Evolutionary conservation across 768 basidiomycete genomes (phyloP).

Genomic region (Fibroporia radiculosa): DNA sequence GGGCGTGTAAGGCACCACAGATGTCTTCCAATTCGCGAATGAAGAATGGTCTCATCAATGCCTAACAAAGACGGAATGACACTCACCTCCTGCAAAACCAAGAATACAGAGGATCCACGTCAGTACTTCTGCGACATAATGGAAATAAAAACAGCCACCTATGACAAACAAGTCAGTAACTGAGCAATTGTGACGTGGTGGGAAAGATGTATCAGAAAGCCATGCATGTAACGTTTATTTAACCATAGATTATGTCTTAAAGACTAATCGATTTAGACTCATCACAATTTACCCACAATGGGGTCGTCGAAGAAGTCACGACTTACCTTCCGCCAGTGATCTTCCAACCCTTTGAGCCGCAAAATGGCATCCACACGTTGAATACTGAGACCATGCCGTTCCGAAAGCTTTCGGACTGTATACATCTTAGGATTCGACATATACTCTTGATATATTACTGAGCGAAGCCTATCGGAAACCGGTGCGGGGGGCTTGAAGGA

Average conservation of each 20-base stretch:
- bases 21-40: slow-evolving; percentile 66
- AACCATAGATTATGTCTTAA: slow-evolving; percentile 77
- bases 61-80: neutral
- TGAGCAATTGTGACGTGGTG: slow-evolving; percentile 7
- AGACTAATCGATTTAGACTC: slow-evolving; percentile 88
- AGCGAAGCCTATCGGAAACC: slow-evolving; percentile 52
- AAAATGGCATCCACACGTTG: slow-evolving; percentile 81
- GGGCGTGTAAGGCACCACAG: slow-evolving; percentile 55
- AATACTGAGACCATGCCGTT: slow-evolving; percentile 56
- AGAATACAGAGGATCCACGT: too few relatives aligned
- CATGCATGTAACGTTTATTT: slow-evolving; percentile 36
- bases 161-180: slow-evolving; percentile 16
- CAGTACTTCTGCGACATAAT: too few relatives aligned
- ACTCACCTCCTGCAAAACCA: slow-evolving; percentile 35
- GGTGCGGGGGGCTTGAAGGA: slow-evolving; percentile 78
- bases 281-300: slow-evolving; percentile 33
- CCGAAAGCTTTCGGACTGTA: slow-evolving; percentile 53
- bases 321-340: slow-evolving; percentile 62
- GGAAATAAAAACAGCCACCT: too few relatives aligned
- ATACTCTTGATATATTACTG: slow-evolving; percentile 52
- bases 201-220: slow-evolving; percentile 26
- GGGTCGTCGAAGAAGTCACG: neutral
- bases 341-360: slow-evolving; percentile 73
- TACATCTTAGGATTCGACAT: slow-evolving; percentile 50
- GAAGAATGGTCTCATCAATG: slow-evolving; percentile 49